These are phyloP conservation scores for Colletotrichum truncatum DNA, from an alignment of 2,329 filamentous ascomycete species.

Conservation along the genomic window DNA sequence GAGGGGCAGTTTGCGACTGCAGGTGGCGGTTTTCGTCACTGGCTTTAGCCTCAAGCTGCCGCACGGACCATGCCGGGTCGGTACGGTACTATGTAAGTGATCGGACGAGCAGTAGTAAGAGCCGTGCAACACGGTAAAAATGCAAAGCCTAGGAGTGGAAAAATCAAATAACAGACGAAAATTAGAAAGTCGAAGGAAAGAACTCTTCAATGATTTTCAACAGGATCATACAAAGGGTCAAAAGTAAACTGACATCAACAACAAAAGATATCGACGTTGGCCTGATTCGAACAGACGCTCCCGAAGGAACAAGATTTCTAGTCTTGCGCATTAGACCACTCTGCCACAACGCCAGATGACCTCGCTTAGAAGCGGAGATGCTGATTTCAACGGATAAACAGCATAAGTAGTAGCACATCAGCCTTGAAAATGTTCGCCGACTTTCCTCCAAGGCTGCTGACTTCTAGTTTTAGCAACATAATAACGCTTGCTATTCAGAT, in stretches of 20 bases:
- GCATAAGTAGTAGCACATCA: rapidly evolving
- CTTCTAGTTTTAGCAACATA: no score
- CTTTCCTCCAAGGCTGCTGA: no score
- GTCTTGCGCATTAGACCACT: conserved; percentile 31
- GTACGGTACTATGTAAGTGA: neutral
- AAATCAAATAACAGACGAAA: no score
- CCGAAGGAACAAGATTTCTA: conserved; percentile 32
- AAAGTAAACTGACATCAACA: neutral
- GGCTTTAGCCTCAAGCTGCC: neutral
- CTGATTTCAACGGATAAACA: rapidly evolving
- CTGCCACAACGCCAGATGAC: conserved; percentile 25
- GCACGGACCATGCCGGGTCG: neutral
- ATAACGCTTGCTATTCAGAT: no score
- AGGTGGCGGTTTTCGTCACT: conserved; percentile 13
- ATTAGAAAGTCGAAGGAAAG: no score
- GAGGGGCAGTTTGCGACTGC: conserved; percentile 4
- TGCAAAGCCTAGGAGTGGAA: no score
- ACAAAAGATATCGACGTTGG: conserved; percentile 16
- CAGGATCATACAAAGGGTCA: neutral
- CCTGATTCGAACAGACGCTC: conserved; percentile 31
- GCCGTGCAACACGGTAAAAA: no score
- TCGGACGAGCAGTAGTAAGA: neutral
- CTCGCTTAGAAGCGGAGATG: neutral
- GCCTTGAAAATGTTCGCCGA: no score
- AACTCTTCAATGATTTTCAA: no score